Evolutionary conservation across 345 rosid genomes (phyloP).

Genomic region (Barbarea vulgaris): DNA sequence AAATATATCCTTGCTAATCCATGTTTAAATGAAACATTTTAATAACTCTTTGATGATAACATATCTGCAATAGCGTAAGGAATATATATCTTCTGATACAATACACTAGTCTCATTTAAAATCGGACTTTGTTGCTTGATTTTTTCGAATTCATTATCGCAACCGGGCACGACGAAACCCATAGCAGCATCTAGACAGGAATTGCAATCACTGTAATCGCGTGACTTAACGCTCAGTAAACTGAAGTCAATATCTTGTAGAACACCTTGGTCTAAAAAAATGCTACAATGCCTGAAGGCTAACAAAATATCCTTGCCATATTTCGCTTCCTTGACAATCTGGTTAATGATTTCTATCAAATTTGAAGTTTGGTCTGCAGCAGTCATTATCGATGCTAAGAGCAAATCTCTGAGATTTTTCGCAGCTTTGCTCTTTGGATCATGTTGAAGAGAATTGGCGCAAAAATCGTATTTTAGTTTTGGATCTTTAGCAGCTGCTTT

Average conservation of each 20-base stretch:
- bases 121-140: slow-evolving; percentile 24
- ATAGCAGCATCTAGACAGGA: slow-evolving; percentile 35
- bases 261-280: slow-evolving; percentile 32
- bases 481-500: too few species aligned
- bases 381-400: slow-evolving; percentile 14
- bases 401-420: slow-evolving; percentile 24
- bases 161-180: slow-evolving; percentile 38
- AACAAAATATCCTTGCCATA: neutral
- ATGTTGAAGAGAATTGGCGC: too few species aligned
- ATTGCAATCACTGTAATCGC: slow-evolving; percentile 30
- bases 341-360: neutral
- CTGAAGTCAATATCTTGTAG: slow-evolving; percentile 14
- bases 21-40: neutral
- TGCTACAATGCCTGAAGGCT: slow-evolving; percentile 38
- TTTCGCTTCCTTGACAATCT: neutral
- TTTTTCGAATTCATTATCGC: slow-evolving; percentile 48
- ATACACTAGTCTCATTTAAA: slow-evolving; percentile 34
- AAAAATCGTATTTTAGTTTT: too few species aligned
- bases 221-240: neutral
- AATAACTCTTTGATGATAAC: slow-evolving; percentile 17
- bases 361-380: slow-evolving; percentile 25
- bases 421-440: slow-evolving; percentile 38
- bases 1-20: neutral
- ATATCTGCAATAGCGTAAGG: slow-evolving; percentile 48
- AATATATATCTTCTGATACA: too few species aligned